Base-by-base conservation (phyloP, 2,329 filamentous ascomycete species). In the Arachnopeziza araneosa region DNA sequence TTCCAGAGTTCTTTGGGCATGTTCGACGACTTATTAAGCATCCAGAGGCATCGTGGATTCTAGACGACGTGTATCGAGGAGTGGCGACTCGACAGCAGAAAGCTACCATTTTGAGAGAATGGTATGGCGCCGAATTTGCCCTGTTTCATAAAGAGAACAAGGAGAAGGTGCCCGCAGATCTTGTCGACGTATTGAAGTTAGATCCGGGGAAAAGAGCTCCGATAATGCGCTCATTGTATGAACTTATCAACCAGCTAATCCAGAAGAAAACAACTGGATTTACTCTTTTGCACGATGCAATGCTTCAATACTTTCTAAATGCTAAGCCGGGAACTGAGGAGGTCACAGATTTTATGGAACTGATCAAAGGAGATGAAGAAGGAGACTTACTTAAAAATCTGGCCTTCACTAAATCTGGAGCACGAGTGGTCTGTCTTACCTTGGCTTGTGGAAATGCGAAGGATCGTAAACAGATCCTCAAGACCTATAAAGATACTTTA, bases 261-360 rank as follows among this genome's bases (percentile, higher is more conserved):
- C 93, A 99, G 76, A 99, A 99, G 83, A 95, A 95, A 77, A 87
- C 95, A 77, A 96, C 91, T 0, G 93, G 91, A 10, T 98, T 99
- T 76, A 98, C 93, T 1, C 96, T 99, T 83, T 84, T 99, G 22
- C 96, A 99, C 75, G 95, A 98, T 70, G 95, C 95, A 55, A 96
- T 99, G 93, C 80, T 97, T 61, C 93, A 99, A 73, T 99, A 97
- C 76, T 97, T 93, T 76, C 78, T 91, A 57, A 93, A 89, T 69
- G 85, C 87, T 53, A 87, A 89, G 65, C 79, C 84, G 4, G 92
- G 89, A 2, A 90, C 87, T 52, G 86, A 90, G 60, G 93, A 98
- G 73, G 87, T 91, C 50, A 89, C 81, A 32, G 92, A 96, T 68
- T 97, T 96, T 71, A 77, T 96, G 60, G 93, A 98, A 74, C 82